A percentile compares a stretch with the other conserved stretches of the same genome.
Conservation (phyloP, 2,329 filamentous ascomycete genomes). For the Penicillium expansum region DNA sequence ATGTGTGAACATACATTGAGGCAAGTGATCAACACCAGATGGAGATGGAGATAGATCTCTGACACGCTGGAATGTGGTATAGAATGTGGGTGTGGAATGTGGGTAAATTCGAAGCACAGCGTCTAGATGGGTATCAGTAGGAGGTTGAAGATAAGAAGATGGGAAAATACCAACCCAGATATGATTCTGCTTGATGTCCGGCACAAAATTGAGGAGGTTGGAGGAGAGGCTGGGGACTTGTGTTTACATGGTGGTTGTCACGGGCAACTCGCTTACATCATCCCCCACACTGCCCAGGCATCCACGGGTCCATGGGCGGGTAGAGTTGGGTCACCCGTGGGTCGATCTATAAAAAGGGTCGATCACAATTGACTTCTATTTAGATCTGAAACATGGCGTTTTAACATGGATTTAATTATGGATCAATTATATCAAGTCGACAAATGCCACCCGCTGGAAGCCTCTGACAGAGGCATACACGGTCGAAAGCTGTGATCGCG, state of each 20-base stretch:
- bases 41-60: conserved; percentile 7
- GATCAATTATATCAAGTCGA: background rate
- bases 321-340: conserved; percentile 1
- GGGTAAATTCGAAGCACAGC: background rate
- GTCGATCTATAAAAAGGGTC: conserved; percentile 9
- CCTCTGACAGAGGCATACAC: background rate
- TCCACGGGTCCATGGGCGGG: background rate
- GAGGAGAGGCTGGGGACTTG: conserved; percentile 38
- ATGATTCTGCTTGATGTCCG: conserved; percentile 7
- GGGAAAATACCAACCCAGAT: conserved; percentile 14
- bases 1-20: conserved; percentile 13
- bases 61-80: conserved; percentile 7
- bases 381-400: background rate
- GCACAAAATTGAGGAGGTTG: conserved; percentile 38
- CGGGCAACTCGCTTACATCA: conserved; percentile 32
- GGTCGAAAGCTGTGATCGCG: conserved; percentile 3
- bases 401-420: background rate
- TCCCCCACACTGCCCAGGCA: background rate
- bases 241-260: conserved; percentile 28
- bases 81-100: conserved; percentile 7
- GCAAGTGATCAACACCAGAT: conserved; percentile 13
- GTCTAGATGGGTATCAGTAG: conserved; percentile 11
- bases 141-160: conserved; percentile 1
- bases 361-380: conserved; percentile 7
- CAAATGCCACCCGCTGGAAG: conserved; percentile 1